Evolutionary conservation across 306 rosid species (phyloP).

Genomic region (Cicer judaicum): DNA sequence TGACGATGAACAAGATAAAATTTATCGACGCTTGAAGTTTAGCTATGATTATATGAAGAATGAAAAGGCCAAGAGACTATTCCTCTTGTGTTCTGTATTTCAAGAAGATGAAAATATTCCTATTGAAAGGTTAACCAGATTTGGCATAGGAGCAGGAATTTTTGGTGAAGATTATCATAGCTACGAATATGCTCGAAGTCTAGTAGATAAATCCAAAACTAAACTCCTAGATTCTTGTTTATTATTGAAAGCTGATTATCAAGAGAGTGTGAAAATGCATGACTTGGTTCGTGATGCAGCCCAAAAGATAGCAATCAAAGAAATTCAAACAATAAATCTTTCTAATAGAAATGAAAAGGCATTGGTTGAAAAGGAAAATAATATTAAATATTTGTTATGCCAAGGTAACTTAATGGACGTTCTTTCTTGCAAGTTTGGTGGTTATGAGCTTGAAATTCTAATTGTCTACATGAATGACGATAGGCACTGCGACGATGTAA

Average conservation of each 20-base stretch:
- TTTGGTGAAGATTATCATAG: not conserved
- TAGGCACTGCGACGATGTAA: accelerated
- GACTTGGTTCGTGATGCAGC: not conserved
- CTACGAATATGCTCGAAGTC: not conserved
- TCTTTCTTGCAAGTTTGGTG: not conserved
- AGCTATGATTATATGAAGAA: not conserved
- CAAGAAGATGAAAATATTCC: constrained; percentile 43
- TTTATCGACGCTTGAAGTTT: not conserved
- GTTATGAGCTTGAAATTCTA: constrained; percentile 19
- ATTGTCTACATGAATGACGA: accelerated
- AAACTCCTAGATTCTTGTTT: not conserved
- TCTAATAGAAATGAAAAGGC: not conserved
- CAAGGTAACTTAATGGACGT: not conserved
- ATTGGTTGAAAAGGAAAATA: not conserved
- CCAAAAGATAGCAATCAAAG: not conserved
- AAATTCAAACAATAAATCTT: not conserved
- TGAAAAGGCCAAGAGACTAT: not conserved
- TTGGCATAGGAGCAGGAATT: not conserved
- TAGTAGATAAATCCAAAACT: not conserved
- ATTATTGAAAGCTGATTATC: not conserved
- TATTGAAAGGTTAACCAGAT: not conserved
- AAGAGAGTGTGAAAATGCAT: not conserved
- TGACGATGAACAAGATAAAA: not conserved
- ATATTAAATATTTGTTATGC: not conserved
- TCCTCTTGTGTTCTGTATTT: constrained; percentile 40